phyloP scores from a whole-genome alignment of 1,284 basidiomycete genomes.

The Cutaneotrichosporon dermatis region DNA sequence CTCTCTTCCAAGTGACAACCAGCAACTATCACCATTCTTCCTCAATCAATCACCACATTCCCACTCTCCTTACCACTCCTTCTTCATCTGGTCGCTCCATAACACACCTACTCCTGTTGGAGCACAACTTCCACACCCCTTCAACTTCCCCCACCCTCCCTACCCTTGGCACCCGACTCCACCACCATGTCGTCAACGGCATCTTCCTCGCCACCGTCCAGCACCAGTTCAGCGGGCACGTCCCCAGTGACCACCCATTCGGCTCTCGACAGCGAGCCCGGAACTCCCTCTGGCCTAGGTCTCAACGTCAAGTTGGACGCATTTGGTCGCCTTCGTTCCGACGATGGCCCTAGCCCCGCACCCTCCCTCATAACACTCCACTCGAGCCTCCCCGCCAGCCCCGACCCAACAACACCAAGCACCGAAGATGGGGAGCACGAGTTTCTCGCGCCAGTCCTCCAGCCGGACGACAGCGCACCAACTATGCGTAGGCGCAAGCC shows the following conservation, averaged over 20 bases:
- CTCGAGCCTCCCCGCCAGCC: not conserved
- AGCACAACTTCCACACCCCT: no score
- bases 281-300: not conserved
- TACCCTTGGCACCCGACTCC: no score
- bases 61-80: no score
- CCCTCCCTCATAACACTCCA: slow-evolving; percentile 5
- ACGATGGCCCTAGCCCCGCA: not conserved
- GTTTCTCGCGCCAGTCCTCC: not conserved
- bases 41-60: no score
- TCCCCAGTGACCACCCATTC: not conserved
- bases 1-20: no score
- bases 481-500: not conserved
- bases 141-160: no score
- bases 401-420: not conserved
- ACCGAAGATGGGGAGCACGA: slow-evolving; percentile 1
- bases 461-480: not conserved
- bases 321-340: not conserved
- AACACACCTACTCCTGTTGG: no score
- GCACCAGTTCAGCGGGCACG: not conserved
- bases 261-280: not conserved
- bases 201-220: not conserved
- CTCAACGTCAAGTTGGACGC: not conserved
- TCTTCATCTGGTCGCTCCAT: no score
- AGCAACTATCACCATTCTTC: no score
- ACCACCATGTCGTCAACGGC: no score